Conservation (phyloP, 176 grass and related monocot genomes). For the Ensete ventricosum region DNA sequence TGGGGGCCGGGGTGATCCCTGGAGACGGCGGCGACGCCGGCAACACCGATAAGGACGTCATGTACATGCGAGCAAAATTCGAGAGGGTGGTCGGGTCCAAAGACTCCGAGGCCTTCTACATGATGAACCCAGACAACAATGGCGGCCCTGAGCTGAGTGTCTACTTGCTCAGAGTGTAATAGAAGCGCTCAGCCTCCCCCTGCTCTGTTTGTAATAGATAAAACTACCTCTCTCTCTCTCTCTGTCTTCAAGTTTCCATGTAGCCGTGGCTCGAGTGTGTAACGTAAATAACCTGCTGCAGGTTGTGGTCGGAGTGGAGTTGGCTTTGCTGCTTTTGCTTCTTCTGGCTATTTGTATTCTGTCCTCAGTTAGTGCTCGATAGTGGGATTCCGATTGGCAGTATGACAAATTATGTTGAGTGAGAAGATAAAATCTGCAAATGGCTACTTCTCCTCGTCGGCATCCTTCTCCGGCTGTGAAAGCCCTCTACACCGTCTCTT, state of each 20-base stretch:
- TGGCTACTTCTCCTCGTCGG: too few relatives aligned
- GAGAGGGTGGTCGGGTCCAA: conserved; percentile 17
- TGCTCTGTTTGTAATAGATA: too few relatives aligned
- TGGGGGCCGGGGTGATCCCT: conserved; percentile 12
- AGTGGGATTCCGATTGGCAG: not conserved
- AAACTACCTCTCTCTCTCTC: not conserved
- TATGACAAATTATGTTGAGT: not conserved
- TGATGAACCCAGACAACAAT: conserved; percentile 15
- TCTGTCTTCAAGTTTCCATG: not conserved
- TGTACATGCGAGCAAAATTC: conserved; percentile 13
- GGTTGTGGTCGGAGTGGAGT: not conserved
- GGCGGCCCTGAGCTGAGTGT: conserved; percentile 10
- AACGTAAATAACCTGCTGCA: not conserved
- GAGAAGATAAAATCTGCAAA: not conserved
- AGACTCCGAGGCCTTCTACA: conserved; percentile 18
- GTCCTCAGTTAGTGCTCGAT: not conserved
- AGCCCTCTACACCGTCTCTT: too few relatives aligned
- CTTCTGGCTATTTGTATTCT: not conserved
- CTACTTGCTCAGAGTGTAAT: conserved; percentile 12
- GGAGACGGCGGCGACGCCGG: not conserved
- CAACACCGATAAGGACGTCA: not conserved
- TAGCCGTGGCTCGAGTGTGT: not conserved
- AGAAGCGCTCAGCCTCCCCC: not conserved
- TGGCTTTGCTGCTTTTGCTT: not conserved
- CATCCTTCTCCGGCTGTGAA: too few relatives aligned